Percentiles rank a stretch among this genome's conserved stretches.
These are phyloP conservation scores for Auriscalpium vulgare DNA, from an alignment of 768 basidiomycete species.

Conservation along the genomic window DNA sequence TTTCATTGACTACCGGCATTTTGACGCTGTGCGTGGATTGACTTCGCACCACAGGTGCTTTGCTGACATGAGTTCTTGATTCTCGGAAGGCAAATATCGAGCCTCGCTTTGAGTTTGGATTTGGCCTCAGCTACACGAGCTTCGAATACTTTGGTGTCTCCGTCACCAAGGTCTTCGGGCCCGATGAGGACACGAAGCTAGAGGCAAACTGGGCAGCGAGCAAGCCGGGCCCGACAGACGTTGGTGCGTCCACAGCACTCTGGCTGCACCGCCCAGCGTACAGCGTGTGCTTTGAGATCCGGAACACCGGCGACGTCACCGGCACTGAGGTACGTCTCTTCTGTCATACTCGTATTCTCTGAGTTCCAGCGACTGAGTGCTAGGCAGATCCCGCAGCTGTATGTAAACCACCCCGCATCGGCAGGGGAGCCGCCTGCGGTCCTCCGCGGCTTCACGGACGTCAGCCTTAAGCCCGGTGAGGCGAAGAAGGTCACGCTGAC, in stretches of 20 bases:
- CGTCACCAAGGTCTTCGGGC: conserved; percentile 31
- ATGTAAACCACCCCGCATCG: conserved; percentile 56
- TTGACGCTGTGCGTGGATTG: conserved; percentile 24
- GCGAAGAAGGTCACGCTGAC: conserved; percentile 12
- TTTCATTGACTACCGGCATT: conserved; percentile 23
- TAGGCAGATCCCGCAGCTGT: conserved; percentile 62
- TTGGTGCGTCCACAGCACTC: conserved; percentile 53
- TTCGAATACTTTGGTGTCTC: conserved; percentile 64
- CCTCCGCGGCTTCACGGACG: conserved; percentile 27
- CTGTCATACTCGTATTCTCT: neutral
- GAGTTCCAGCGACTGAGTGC: neutral
- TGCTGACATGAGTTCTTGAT: conserved; percentile 7
- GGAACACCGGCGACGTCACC: conserved; percentile 51
- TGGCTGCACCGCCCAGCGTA: conserved; percentile 68
- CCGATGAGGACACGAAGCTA: conserved; percentile 29
- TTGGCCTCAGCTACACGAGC: conserved; percentile 77
- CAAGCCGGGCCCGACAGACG: conserved; percentile 40
- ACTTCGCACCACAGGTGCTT: neutral
- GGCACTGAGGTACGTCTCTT: conserved; percentile 54
- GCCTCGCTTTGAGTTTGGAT: conserved; percentile 86
- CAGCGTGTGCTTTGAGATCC: conserved; percentile 53
- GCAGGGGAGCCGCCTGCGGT: conserved; percentile 66
- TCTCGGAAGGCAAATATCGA: conserved; percentile 49
- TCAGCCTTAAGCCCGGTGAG: conserved; percentile 15
- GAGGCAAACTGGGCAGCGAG: conserved; percentile 54